Evolutionary conservation across 139 green algal genomes (phyloP).

Genomic region (Picochlorum sp.): DNA sequence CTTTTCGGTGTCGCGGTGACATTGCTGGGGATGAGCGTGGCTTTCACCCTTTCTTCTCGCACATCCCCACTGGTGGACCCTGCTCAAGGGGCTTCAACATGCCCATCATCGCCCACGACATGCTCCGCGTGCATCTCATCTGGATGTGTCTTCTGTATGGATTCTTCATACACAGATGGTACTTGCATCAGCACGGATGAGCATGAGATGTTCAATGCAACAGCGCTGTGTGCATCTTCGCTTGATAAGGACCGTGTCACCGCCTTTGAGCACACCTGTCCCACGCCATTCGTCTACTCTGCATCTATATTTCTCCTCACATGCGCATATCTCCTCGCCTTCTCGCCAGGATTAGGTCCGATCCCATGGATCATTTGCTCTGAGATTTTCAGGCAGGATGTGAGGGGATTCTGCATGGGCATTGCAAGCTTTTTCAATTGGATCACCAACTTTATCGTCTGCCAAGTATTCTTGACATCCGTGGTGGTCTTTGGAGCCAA

Average conservation of each 20-base stretch:
- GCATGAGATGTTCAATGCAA: no score
- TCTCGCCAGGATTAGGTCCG: slow-evolving; percentile 59
- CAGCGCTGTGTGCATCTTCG: no score
- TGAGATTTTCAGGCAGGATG: slow-evolving; percentile 58
- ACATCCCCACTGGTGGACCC: no score
- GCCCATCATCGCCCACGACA: not conserved
- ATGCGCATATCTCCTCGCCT: slow-evolving; percentile 52
- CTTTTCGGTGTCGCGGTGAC: slow-evolving; percentile 31
- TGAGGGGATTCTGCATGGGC: slow-evolving; percentile 30
- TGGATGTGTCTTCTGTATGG: not conserved
- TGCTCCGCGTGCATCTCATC: not conserved
- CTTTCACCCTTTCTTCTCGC: slow-evolving; percentile 13
- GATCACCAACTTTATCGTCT: slow-evolving; percentile 54
- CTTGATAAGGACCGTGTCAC: no score
- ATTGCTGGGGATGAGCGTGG: slow-evolving; percentile 26
- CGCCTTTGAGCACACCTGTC: not conserved
- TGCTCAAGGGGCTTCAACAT: no score
- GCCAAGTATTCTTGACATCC: slow-evolving; percentile 55
- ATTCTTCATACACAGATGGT: no score
- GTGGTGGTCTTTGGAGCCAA: slow-evolving; percentile 31
- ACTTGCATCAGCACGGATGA: no score
- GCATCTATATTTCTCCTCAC: not conserved
- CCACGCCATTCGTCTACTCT: not conserved
- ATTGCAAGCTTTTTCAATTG: slow-evolving; percentile 59
- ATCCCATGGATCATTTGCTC: slow-evolving; percentile 68